Conservation (phyloP, 495 filamentous ascomycete genomes). For the Zalerion maritima region DNA sequence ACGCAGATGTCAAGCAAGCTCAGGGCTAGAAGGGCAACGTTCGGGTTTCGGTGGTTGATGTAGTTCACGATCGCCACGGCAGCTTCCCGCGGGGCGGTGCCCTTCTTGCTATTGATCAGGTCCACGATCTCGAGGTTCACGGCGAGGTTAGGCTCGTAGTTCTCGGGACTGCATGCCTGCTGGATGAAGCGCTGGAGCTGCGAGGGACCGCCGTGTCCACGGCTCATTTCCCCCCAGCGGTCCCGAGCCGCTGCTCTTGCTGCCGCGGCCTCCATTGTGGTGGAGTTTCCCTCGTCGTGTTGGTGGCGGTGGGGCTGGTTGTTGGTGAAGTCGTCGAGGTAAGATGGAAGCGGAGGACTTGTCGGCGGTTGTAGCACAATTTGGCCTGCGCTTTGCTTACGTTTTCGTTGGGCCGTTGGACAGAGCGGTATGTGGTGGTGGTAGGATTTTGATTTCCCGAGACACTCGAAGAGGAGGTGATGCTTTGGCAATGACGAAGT, state of each 20-base stretch:
- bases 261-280: constrained; percentile 76
- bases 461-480: no score
- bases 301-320: neutral
- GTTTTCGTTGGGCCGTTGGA: no score
- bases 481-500: no score
- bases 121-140: constrained; percentile 94
- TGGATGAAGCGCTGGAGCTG: constrained; percentile 90
- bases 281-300: constrained; percentile 4
- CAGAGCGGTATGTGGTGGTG: no score
- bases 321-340: no score
- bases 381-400: no score
- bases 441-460: no score
- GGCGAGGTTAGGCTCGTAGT: constrained; percentile 94
- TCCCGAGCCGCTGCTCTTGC: constrained; percentile 91
- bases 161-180: constrained; percentile 86
- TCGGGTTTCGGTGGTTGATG: constrained; percentile 91
- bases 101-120: constrained; percentile 95
- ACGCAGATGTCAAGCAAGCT: constrained; percentile 94
- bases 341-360: no score
- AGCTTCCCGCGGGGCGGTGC: constrained; percentile 90
- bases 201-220: constrained; percentile 62
- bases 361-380: no score
- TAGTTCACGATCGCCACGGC: constrained; percentile 87
- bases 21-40: constrained; percentile 81
- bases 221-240: constrained; percentile 77